Conservation (phyloP, 495 filamentous ascomycete species). For the Platismatia glauca region DNA sequence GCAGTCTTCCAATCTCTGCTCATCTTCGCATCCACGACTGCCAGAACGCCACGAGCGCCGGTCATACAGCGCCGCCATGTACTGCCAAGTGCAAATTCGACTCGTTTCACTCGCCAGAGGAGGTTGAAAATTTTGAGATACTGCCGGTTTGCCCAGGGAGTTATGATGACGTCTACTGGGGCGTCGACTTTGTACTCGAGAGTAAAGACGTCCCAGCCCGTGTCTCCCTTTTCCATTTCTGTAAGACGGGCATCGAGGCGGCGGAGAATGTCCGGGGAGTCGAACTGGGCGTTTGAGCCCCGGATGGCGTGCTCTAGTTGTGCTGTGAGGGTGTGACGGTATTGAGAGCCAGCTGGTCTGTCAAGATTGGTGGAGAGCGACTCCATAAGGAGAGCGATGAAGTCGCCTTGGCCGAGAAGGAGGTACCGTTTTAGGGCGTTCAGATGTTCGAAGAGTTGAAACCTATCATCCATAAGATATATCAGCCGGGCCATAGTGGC, state of each 20-base stretch:
- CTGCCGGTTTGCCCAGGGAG: constrained; percentile 84
- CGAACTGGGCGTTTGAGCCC: constrained; percentile 93
- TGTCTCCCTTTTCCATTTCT: constrained; percentile 89
- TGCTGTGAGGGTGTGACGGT: constrained; percentile 89
- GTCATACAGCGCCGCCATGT: constrained; percentile 97
- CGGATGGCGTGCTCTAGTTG: constrained; percentile 97
- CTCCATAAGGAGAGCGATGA: constrained; percentile 96
- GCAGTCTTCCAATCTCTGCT: constrained; percentile 83
- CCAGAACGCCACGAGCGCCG: constrained; percentile 84
- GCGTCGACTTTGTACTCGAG: constrained; percentile 98
- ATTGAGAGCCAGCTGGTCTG: constrained; percentile 88
- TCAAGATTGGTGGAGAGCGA: constrained; percentile 86
- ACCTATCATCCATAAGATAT: constrained; percentile 84
- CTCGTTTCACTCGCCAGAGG: constrained; percentile 95
- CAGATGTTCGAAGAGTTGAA: constrained; percentile 87
- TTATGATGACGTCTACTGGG: constrained; percentile 94
- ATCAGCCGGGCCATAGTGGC: constrained; percentile 96
- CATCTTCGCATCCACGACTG: constrained; percentile 64
- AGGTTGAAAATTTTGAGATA: constrained; percentile 99
- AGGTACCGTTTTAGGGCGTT: constrained; percentile 91
- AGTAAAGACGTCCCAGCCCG: constrained; percentile 99
- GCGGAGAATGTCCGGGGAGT: constrained; percentile 83
- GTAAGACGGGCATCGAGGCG: constrained; percentile 94
- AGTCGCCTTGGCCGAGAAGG: constrained; percentile 90
- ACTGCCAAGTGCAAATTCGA: constrained; percentile 84